These are phyloP conservation scores for Straminergon stramineum DNA, from an alignment of 225 moss, liverwort and hornwort genomes.

Conservation along the genomic window DNA sequence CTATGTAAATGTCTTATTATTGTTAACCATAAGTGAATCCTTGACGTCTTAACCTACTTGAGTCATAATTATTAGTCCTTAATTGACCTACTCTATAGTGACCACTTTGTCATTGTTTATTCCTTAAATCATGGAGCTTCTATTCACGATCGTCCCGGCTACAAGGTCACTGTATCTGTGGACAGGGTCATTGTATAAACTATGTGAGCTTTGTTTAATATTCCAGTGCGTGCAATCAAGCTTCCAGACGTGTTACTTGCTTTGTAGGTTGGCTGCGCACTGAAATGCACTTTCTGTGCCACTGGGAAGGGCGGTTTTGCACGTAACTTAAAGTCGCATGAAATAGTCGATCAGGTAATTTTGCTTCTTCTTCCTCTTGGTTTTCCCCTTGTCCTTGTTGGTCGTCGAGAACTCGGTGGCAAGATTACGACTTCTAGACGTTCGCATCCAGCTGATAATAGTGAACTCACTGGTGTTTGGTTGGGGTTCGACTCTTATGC, in stretches of 20 bases:
- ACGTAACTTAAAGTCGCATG: slow-evolving; percentile 82
- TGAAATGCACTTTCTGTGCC: slow-evolving; percentile 92
- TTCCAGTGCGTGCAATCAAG: neutral
- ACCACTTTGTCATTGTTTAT: neutral
- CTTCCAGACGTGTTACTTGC: neutral
- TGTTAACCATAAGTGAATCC: neutral
- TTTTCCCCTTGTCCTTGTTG: neutral
- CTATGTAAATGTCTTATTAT: neutral
- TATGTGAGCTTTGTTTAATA: neutral
- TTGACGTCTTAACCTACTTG: neutral
- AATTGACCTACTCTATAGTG: neutral
- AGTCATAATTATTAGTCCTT: neutral
- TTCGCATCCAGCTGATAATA: neutral
- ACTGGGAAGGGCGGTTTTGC: slow-evolving; percentile 98
- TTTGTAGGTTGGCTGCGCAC: slow-evolving; percentile 89
- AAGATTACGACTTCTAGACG: neutral
- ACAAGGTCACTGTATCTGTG: neutral
- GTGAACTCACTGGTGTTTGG: neutral
- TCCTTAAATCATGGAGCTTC: neutral
- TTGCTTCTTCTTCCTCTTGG: neutral
- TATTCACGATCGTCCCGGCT: neutral
- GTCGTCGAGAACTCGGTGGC: neutral
- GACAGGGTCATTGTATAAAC: neutral
- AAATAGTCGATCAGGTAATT: slow-evolving; percentile 92
- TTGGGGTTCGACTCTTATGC: neutral